These are phyloP conservation scores for Galerina marginata DNA, from an alignment of 768 basidiomycete genomes.

Conservation along the genomic window DNA sequence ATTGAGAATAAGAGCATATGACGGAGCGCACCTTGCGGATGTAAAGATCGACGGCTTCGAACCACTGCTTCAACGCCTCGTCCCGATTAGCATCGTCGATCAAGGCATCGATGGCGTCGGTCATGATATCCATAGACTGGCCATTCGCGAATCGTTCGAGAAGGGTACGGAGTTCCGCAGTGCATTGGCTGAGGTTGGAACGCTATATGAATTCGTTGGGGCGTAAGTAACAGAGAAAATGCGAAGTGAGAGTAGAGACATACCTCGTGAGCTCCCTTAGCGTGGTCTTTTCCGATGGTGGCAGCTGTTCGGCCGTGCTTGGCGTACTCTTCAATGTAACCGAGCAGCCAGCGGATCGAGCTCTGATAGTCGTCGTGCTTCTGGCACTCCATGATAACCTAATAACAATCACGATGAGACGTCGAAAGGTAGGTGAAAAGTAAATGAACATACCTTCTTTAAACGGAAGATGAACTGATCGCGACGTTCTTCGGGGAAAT, in stretches of 20 bases:
- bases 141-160: conserved; percentile 92
- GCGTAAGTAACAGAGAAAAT: too few relatives aligned
- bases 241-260: conserved; percentile 17
- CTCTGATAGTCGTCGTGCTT: conserved; percentile 90
- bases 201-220: conserved; percentile 41
- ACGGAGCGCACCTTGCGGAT: conserved; percentile 59
- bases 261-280: conserved; percentile 24
- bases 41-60: conserved; percentile 63
- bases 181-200: conserved; percentile 58
- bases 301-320: conserved; percentile 46
- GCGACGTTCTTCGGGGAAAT: conserved; percentile 88
- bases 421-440: neutral
- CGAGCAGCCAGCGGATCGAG: conserved; percentile 73
- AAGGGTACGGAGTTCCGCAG: conserved; percentile 72
- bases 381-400: conserved; percentile 91
- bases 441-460: conserved; percentile 72
- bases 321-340: conserved; percentile 66
- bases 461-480: conserved; percentile 93
- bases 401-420: neutral
- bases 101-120: conserved; percentile 73
- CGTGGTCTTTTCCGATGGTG: conserved; percentile 25
- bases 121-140: conserved; percentile 65
- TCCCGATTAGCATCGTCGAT: conserved; percentile 74
- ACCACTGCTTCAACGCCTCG: conserved; percentile 76
- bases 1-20: neutral